A percentile compares a stretch with the other conserved stretches of the same genome.
Conservation (phyloP, 352 stramenopile species). For the Peronospora belbahrii region DNA sequence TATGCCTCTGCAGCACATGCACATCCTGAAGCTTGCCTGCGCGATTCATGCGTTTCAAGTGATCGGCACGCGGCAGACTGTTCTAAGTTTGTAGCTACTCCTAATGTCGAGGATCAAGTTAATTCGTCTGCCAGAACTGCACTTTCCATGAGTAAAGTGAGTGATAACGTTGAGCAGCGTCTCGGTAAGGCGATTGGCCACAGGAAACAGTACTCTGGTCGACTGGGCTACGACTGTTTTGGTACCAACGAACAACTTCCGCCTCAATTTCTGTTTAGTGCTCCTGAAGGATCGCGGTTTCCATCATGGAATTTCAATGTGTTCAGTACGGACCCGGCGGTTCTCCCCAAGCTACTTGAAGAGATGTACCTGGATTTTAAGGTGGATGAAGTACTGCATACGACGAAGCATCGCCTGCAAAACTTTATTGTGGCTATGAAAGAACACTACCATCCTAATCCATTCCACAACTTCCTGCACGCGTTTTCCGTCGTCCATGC, state of each 20-base stretch:
- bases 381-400: slow-evolving; percentile 53
- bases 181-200: slow-evolving; percentile 8
- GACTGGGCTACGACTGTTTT: slow-evolving; percentile 27
- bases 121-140: slow-evolving; percentile 1
- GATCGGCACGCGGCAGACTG: slow-evolving; percentile 37
- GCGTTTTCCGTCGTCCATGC: slow-evolving; percentile 85
- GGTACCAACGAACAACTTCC: slow-evolving; percentile 7
- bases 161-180: slow-evolving; percentile 13
- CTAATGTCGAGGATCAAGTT: slow-evolving; percentile 14
- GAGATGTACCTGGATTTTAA: slow-evolving; percentile 77
- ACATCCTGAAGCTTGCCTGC: slow-evolving; percentile 43
- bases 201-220: slow-evolving; percentile 21
- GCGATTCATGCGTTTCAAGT: slow-evolving; percentile 51
- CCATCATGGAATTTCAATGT: slow-evolving; percentile 79
- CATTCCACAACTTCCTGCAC: slow-evolving; percentile 90
- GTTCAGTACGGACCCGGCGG: slow-evolving; percentile 46
- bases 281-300: slow-evolving; percentile 23
- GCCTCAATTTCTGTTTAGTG: slow-evolving; percentile 20
- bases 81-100: slow-evolving; percentile 26
- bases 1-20: slow-evolving; percentile 42
- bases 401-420: slow-evolving; percentile 44
- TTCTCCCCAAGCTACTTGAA: slow-evolving; percentile 47
- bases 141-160: slow-evolving; percentile 1
- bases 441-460: slow-evolving; percentile 81
- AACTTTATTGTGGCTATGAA: slow-evolving; percentile 81